Conservation (phyloP, 768 basidiomycete genomes). For the Leccinum pellstonianum region DNA sequence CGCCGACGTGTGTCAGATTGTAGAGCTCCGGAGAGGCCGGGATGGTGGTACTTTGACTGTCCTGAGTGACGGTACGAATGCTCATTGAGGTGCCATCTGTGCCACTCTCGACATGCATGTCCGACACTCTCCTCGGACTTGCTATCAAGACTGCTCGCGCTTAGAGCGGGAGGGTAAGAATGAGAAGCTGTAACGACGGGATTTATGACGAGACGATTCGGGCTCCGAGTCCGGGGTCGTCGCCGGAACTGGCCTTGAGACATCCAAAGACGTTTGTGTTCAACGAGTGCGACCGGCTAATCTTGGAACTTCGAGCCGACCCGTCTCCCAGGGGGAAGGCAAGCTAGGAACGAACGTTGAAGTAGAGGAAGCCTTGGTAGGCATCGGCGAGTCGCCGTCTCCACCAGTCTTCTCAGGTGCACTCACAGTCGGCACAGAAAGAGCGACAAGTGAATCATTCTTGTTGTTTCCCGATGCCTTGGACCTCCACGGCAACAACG, state of each 20-base stretch:
- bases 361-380: not conserved
- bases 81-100: slow-evolving; percentile 23
- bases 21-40: slow-evolving; percentile 1
- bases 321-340: not conserved
- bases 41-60: slow-evolving; percentile 21
- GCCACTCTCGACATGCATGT: slow-evolving; percentile 4
- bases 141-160: slow-evolving; percentile 7
- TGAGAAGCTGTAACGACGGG: slow-evolving; percentile 26
- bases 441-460: not conserved
- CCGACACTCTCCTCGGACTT: not conserved
- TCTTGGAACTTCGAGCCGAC: not conserved
- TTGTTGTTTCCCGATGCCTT: slow-evolving; percentile 11
- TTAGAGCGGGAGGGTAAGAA: slow-evolving; percentile 21
- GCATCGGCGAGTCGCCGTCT: not conserved
- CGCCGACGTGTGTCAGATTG: slow-evolving; percentile 7
- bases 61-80: slow-evolving; percentile 20
- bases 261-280: not conserved
- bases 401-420: not conserved
- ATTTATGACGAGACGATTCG: slow-evolving; percentile 7
- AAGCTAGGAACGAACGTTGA: not conserved
- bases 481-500: slow-evolving; percentile 25
- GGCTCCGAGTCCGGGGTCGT: not conserved
- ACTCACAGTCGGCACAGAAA: not conserved
- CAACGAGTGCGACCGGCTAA: not conserved
- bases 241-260: not conserved